Conservation (phyloP, 345 rosid genomes). For the Melaleuca alternifolia region DNA sequence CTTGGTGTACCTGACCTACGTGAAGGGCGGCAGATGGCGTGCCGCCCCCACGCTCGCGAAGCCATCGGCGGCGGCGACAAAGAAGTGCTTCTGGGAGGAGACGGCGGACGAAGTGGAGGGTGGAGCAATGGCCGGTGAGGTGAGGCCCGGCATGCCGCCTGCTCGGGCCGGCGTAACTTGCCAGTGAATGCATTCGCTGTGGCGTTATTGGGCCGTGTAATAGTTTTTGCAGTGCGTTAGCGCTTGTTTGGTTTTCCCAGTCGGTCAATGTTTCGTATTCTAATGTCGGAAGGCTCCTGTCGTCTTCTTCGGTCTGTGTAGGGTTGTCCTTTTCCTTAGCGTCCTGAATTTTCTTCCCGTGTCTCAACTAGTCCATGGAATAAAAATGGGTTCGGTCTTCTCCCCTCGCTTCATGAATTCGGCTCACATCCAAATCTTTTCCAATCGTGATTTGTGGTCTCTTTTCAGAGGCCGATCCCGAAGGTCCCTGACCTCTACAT, state of each 20-base stretch:
- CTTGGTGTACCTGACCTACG: slow-evolving; percentile 14
- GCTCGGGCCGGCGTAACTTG: not conserved
- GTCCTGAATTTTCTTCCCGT: not conserved
- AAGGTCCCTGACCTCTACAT: not conserved
- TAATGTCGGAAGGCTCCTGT: not conserved
- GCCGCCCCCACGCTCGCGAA: not conserved
- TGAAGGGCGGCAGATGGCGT: not conserved
- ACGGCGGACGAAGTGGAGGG: slow-evolving; percentile 6
- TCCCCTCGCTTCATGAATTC: not conserved
- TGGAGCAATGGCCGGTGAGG: slow-evolving; percentile 13
- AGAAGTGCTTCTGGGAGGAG: slow-evolving; percentile 13
- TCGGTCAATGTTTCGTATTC: not conserved
- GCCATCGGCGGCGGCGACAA: not conserved
- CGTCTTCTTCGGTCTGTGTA: too few species aligned
- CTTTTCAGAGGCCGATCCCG: not conserved
- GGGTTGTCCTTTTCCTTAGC: not conserved
- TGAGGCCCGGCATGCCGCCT: not conserved
- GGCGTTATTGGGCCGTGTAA: not conserved
- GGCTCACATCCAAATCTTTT: not conserved
- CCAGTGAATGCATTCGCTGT: not conserved
- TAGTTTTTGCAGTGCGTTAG: not conserved
- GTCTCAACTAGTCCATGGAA: not conserved
- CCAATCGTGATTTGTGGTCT: not conserved
- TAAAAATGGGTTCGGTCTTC: not conserved
- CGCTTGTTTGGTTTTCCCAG: not conserved